Base-by-base conservation (phyloP, 768 basidiomycete species). In the Boletales sp. region DNA sequence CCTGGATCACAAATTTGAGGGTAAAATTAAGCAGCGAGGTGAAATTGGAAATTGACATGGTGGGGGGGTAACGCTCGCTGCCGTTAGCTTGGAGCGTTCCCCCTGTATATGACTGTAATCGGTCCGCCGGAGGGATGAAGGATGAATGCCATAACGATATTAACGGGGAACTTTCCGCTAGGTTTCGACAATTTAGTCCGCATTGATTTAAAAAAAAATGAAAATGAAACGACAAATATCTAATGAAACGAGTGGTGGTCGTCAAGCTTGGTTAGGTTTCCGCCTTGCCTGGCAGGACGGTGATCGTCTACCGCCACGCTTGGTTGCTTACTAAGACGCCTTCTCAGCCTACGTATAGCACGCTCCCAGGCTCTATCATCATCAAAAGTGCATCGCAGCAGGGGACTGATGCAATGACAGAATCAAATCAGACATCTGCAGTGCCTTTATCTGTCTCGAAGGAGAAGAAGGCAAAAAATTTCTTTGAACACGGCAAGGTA, bases 101-200 rank as follows among this genome's bases (percentile, higher is more conserved):
- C 63, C 65, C 65, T 66, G 59, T 40, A 66, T 66, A 67, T 67
- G 62, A 62, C 65, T 66, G 65, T 68, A 66, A 66, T 54, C 53
- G 62, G 65, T 46, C 62, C 50, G 56, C 62, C 49, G 56, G 57
- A 53, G 44, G 45, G 48, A 54, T 35, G 55, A 47, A 39, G 34
- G 52, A 50, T 39, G 36, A 12, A 51, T 66, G 64, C 54, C 67
- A 69, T 68, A 64, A 69, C 31, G 36, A 56, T 56, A 59, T 64
- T 54, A 62, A 59, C 64, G 64, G 55, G 52, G 54, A 62, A 59
- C 53, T 57, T 54, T 63, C 48, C 38, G 50, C 39, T 44, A 36
- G 51, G 49, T 44, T 45, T 44, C 38, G 41, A 54, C 51, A 18
- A 18, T 38, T 38, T 36, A 51, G 40, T 39, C 42, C 43, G 46